Base-by-base conservation (phyloP, 192 early-diverging fungal genomes). In the Coemansia sp. region DNA sequence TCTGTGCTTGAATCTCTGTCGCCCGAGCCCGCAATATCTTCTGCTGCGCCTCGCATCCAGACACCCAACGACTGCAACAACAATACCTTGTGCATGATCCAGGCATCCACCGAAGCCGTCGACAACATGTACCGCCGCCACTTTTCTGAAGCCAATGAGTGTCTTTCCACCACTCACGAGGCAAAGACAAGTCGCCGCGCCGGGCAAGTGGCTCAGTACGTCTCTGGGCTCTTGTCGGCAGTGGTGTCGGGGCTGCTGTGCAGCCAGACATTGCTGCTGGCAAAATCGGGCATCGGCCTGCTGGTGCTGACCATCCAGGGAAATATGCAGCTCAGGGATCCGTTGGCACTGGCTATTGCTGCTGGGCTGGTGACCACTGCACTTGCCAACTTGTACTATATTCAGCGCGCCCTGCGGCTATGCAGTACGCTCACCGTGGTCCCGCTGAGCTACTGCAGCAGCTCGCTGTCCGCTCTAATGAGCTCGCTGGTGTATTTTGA, bases 401-500 rank as follows among this genome's bases (percentile, higher is more conserved):
- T 90, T 19, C 88, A 88, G 66, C 85, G 82, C 26, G 87, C 86
- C 8, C 63, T 90, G 26, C 78, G 80, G 23, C 47, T 88, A 15
- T 88, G 86, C 62, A 86, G 85, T 70, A 90, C 88, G 42, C 78
- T 90, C 14, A 78, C 88, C 21, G 75, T 88, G 35, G 80, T 88
- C 11, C 88, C 88, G 15, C 76, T 90, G 34, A 83, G 83, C 8
- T 90, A 85, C 53, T 90, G 86, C 48, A 81, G 86, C 54, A 86
- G 83, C 64, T 87, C 86, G 58, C 70, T 87, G 30, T 83, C 86
- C 3, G 83, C 85, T 13, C 77, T 90, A 34, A 77, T 88, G 47
- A 90, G 86, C 60, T 87, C 86, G 19, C 67, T 90, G n/a, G 86
- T 90, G 6, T 90, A 90, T 50, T 90, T 85, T 61, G 70, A 87